Base-by-base conservation (phyloP, 148 eudicot genomes). In the Nepenthes gracilis region DNA sequence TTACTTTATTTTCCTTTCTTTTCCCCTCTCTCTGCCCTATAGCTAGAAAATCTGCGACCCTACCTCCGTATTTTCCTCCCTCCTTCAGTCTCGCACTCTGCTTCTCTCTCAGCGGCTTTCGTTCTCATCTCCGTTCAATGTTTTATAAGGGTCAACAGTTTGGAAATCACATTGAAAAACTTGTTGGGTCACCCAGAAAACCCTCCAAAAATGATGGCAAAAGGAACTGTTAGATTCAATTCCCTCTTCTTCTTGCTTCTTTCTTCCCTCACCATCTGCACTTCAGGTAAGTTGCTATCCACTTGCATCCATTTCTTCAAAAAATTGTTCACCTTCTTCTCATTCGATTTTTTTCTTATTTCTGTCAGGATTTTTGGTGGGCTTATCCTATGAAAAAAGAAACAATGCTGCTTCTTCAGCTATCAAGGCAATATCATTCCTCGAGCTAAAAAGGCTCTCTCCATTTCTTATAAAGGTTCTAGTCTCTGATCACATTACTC, bases 271-370 rank as follows among this genome's bases (percentile, higher is more conserved):
- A 51, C 62, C 65, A 48, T 78, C 74, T 78, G 59, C 74, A 61
- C 70, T 57, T 72, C 81, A 57, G 90, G 94, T 85, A 65, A 63
- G 83, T 70, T 12, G 13, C 33, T 2, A 10, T 33, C 59, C 12
- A 23, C 13, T 57, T 35, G 36, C 12, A 32, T 33, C 8, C 2
- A 15, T 53, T 36, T 4, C 60, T 57, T 23, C 5, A 35, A 23
- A 23, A 23, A 12, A 4, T 56, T 50, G n/a, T 71, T 64, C 36
- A 49, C 8, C 35, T 9, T n/a, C n/a, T 43, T 23, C 23, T 23
- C 23, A 23, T 23, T 23, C 23, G 0, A 23, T 23, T 23, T 23
- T 23, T 23, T 23, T 23, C 8, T 12, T 34, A 5, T 56, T 54
- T 40, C 33, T 43, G 4, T 6, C 64, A 74, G 71, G 67, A 55